These are phyloP conservation scores for Ceratocystis diversiconidia DNA, from an alignment of 2,329 filamentous ascomycete genomes.

Conservation along the genomic window DNA sequence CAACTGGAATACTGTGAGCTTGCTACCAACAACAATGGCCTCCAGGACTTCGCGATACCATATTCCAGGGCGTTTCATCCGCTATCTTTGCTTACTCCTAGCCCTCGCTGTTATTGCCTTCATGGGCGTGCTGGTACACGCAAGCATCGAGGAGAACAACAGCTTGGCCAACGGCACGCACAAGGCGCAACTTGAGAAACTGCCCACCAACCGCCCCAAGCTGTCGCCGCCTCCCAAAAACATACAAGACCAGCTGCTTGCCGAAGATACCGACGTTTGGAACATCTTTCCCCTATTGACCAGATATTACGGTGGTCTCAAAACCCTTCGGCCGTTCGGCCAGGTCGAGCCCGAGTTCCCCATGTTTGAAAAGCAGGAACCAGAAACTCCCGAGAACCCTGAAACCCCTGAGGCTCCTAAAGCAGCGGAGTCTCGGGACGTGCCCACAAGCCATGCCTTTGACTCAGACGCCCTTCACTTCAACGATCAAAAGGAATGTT, in stretches of 20 bases:
- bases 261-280: slow-evolving; percentile 39
- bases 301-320: slow-evolving; percentile 79
- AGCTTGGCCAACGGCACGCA: slow-evolving; percentile 38
- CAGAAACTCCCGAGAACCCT: slow-evolving; percentile 19
- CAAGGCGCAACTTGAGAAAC: slow-evolving; percentile 27
- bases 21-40: slow-evolving; percentile 26
- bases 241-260: background rate
- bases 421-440: background rate
- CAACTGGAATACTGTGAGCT: slow-evolving; percentile 1
- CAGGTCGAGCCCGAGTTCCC: slow-evolving; percentile 75
- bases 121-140: slow-evolving; percentile 58
- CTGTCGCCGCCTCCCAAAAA: background rate
- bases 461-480: slow-evolving; percentile 40
- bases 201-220: slow-evolving; percentile 30
- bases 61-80: slow-evolving; percentile 56
- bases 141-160: slow-evolving; percentile 56
- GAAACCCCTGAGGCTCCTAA: background rate
- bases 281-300: slow-evolving; percentile 74
- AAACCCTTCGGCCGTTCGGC: slow-evolving; percentile 48
- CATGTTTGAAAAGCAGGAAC: slow-evolving; percentile 42
- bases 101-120: slow-evolving; percentile 59
- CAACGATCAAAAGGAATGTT: slow-evolving; percentile 62
- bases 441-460: slow-evolving; percentile 19
- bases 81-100: slow-evolving; percentile 63
- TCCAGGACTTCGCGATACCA: slow-evolving; percentile 37